Evolutionary conservation across 768 basidiomycete species (phyloP), one percentile per base, ranked within the genome.

Genomic region (Boletus huronensis): DNA sequence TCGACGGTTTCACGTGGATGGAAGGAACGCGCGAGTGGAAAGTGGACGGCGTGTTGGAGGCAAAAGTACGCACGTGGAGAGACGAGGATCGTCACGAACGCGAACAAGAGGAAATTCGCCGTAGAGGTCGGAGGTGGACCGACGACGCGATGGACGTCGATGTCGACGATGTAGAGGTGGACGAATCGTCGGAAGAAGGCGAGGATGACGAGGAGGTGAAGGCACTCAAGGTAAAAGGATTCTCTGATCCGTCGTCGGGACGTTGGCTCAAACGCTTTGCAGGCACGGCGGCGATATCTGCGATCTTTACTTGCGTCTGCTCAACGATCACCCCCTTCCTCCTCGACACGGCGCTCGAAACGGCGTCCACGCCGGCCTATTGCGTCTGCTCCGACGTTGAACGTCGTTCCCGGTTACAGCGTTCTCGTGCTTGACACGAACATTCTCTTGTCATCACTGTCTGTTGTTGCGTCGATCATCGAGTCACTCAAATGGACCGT

Each of bases 381-480:
- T 28, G 69, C 67, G 21, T 66, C 69, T 6, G 78, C 70, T 14
- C 73, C 78, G 13, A 70, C 73, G 9, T 68, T 90, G 17, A 74
- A 75, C 45, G 81, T 93, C 60, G 74, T 90, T 6, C 80, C 90
- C 3, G 96, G 96, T 3, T 97, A 93, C 72, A 93, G 93, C 11
- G 77, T 88, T 42, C 86, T 99, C 53, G 87, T 99, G 28, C 76
- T 96, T 64, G 96, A 98, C 72, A 98, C 96, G 45, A 98, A 98
- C 73, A 90, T 98, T 52, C 77, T 99, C 0, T 79, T 98, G 16
- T 88, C 91, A 0, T 93, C 92, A 0, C 77, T 98, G 5, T 69
- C 84, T 0, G 75, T 88, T 59, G 78, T 99, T 54, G 70, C 81
- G 0, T 80, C 85, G 13, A 77, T 98, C 54, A 77, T 98, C 48